Evolutionary conservation across 306 rosid species (phyloP).

Genomic region (Fragaria ananassa): DNA sequence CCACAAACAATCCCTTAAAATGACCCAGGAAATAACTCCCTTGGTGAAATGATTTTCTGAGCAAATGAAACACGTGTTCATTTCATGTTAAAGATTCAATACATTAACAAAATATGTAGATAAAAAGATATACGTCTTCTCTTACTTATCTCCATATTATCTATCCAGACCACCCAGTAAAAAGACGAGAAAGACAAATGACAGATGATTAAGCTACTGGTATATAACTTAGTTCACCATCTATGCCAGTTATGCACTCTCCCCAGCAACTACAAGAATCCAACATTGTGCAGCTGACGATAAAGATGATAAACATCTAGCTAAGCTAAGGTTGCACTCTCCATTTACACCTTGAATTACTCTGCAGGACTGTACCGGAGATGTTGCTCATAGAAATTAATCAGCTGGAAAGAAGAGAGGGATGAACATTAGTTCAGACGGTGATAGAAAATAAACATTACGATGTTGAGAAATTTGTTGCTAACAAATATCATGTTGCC

Average conservation of each 20-base stretch:
- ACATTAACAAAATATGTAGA: not conserved
- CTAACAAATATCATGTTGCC: not conserved
- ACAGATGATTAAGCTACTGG: conserved; percentile 20
- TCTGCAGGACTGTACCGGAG: conserved; percentile 60
- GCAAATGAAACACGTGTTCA: not conserved
- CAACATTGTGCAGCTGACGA: conserved; percentile 26
- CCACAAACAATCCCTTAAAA: not conserved
- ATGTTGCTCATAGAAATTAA: conserved; percentile 88
- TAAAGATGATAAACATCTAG: conserved; percentile 27
- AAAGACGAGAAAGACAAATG: conserved; percentile 8
- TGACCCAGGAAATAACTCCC: not conserved
- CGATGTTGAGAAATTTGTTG: not conserved
- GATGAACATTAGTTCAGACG: conserved; percentile 12
- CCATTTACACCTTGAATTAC: conserved; percentile 37
- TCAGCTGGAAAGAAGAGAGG: conserved; percentile 48
- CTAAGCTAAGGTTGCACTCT: conserved; percentile 22
- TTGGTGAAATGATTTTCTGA: not conserved
- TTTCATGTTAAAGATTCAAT: conserved; percentile 18
- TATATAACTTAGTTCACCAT: conserved; percentile 14
- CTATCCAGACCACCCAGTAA: conserved; percentile 15
- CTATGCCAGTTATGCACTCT: conserved; percentile 30
- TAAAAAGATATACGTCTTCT: conserved; percentile 1
- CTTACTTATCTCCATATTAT: conserved; percentile 16
- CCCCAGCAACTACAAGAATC: conserved; percentile 36
- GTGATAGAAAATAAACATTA: not conserved